Percentiles rank a stretch among this genome's conserved stretches.
phyloP scores from a whole-genome alignment of 345 rosid species.

The Camelina sativa region DNA sequence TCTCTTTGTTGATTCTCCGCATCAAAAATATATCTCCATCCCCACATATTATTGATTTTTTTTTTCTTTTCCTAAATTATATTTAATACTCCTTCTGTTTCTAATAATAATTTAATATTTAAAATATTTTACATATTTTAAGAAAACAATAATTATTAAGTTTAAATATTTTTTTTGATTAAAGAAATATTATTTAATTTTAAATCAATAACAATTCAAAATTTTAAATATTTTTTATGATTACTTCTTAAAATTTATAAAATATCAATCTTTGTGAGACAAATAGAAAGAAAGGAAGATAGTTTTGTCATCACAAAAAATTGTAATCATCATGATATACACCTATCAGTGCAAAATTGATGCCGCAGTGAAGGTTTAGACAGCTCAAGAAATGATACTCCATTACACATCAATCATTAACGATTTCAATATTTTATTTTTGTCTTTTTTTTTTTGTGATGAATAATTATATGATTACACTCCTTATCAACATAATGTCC shows the following conservation, averaged over 20 bases:
- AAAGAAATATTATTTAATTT: too few species aligned
- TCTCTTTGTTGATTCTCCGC: conserved; percentile 48
- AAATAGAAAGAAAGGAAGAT: background rate
- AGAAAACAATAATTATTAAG: too few species aligned
- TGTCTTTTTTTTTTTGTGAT: background rate
- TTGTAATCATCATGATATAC: background rate
- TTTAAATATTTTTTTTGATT: too few species aligned
- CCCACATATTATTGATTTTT: conserved; percentile 26
- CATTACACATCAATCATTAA: conserved; percentile 11
- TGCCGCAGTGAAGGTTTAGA: background rate
- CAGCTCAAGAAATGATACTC: background rate
- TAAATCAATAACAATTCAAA: too few species aligned
- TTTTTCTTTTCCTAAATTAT: background rate
- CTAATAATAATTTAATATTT: too few species aligned
- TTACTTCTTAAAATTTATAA: too few species aligned
- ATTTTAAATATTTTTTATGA: too few species aligned
- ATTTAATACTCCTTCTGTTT: too few species aligned
- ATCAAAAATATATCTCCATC: conserved; percentile 35
- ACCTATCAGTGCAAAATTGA: background rate
- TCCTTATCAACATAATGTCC: background rate
- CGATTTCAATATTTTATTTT: background rate
- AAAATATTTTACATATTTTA: too few species aligned
- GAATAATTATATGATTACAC: conserved; percentile 13
- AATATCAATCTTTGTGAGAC: too few species aligned
- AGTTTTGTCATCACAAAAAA: background rate